Conservation (phyloP, 2,329 filamentous ascomycete genomes). For the Diplodia sapinea region DNA sequence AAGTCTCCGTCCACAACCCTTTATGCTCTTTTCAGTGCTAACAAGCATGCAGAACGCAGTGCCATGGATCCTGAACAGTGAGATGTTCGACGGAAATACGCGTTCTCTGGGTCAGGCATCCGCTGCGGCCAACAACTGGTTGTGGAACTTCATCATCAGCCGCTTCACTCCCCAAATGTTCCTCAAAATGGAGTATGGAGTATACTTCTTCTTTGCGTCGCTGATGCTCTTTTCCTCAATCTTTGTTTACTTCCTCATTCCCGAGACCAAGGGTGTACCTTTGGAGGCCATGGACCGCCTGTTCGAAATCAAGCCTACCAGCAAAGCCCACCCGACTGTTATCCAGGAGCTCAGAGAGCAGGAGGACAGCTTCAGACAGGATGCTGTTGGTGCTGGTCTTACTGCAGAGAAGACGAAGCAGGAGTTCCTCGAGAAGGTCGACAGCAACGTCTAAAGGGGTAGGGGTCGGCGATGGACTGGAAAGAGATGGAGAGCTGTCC, state of each 20-base stretch:
- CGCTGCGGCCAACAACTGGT: conserved; percentile 74
- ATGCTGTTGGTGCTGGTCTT: conserved; percentile 47
- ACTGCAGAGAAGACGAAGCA: conserved; percentile 31
- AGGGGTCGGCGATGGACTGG: background rate
- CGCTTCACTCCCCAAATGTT: conserved; percentile 70
- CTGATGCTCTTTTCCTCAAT: conserved; percentile 54
- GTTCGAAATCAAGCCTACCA: conserved; percentile 52
- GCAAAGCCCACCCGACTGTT: conserved; percentile 49
- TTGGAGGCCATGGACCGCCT: conserved; percentile 56
- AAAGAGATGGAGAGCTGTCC: too few species aligned
- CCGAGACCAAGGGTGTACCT: conserved; percentile 54
- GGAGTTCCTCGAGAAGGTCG: conserved; percentile 31
- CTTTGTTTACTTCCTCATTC: conserved; percentile 53
- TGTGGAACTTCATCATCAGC: conserved; percentile 72
- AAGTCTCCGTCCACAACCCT: conserved; percentile 33
- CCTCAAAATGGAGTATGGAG: conserved; percentile 51
- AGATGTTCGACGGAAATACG: conserved; percentile 76
- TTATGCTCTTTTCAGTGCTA: conserved; percentile 68
- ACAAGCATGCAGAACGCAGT: conserved; percentile 58
- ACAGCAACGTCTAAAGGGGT: conserved; percentile 7
- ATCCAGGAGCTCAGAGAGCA: conserved; percentile 46
- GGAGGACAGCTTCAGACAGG: conserved; percentile 52
- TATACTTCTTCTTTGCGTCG: conserved; percentile 56
- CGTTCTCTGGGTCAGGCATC: conserved; percentile 73
- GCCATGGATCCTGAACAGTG: conserved; percentile 69